These are phyloP conservation scores for Casuarina equisetifolia DNA, from an alignment of 306 rosid genomes.

Conservation along the genomic window DNA sequence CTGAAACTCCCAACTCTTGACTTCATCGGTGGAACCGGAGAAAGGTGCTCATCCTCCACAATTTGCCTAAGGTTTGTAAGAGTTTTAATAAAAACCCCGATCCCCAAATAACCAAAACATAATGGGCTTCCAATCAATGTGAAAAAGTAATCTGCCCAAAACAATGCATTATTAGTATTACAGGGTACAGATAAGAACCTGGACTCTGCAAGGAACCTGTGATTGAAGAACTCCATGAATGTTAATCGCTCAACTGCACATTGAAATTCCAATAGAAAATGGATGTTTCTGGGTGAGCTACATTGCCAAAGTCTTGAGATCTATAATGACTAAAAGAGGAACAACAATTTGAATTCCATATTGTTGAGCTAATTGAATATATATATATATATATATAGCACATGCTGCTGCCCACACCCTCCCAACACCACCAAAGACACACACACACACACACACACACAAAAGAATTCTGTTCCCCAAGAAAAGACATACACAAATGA, in stretches of 20 bases:
- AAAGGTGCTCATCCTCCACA: constrained; percentile 39
- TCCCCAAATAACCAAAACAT: constrained; percentile 8
- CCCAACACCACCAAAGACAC: background rate
- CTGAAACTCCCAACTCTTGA: constrained; percentile 30
- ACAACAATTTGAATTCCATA: constrained; percentile 4
- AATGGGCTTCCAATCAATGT: constrained; percentile 2
- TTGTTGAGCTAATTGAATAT: constrained; percentile 14
- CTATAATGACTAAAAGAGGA: constrained; percentile 7
- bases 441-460: no score
- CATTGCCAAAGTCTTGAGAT: background rate
- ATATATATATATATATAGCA: constrained; percentile 20
- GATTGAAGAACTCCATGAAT: constrained; percentile 78
- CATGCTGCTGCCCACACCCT: background rate
- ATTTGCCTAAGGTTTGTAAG: constrained; percentile 41
- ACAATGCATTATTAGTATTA: background rate
- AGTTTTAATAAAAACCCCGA: constrained; percentile 14
- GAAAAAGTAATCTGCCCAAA: constrained; percentile 11
- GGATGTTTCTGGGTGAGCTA: constrained; percentile 26
- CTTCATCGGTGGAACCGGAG: constrained; percentile 32
- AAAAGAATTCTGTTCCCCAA: background rate
- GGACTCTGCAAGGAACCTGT: constrained; percentile 59
- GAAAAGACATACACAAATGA: constrained; percentile 17
- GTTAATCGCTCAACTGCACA: constrained; percentile 88
- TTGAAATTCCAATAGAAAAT: constrained; percentile 34
- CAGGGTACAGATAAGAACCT: constrained; percentile 45